Evolutionary conservation across 2,329 filamentous ascomycete species (phyloP).

Genomic region (Sporothrix pallida): DNA sequence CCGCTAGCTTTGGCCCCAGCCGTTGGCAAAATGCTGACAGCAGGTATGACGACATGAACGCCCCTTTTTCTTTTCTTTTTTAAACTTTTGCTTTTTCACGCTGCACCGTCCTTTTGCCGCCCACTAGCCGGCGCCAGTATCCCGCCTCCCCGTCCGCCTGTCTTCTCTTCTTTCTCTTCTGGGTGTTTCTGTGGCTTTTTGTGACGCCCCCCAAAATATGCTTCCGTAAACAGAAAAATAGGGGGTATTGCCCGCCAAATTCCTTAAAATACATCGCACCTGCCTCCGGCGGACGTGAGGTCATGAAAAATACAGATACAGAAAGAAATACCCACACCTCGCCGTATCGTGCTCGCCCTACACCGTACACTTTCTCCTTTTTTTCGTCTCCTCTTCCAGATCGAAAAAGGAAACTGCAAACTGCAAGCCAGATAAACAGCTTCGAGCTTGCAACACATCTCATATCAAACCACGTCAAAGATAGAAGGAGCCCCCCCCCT

Average conservation of each 20-base stretch:
- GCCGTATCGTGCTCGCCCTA: neutral
- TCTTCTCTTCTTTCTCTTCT: slow-evolving; percentile 13
- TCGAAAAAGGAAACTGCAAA: slow-evolving; percentile 10
- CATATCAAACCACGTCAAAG: neutral
- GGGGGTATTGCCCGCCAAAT: neutral
- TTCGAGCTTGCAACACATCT: neutral
- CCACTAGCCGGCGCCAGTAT: slow-evolving; percentile 27
- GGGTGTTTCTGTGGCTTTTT: slow-evolving; percentile 23
- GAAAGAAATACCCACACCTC: no score
- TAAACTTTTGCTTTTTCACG: neutral
- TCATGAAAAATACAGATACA: neutral
- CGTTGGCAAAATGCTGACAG: slow-evolving; percentile 30
- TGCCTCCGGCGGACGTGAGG: neutral
- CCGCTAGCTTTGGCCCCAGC: slow-evolving; percentile 29
- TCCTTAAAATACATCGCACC: slow-evolving; percentile 12
- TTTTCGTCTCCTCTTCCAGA: neutral
- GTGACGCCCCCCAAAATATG: slow-evolving; percentile 1
- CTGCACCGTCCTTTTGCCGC: slow-evolving; percentile 9
- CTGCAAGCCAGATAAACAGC: neutral
- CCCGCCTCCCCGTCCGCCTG: slow-evolving; percentile 32
- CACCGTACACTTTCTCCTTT: neutral
- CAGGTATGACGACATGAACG: slow-evolving; percentile 34
- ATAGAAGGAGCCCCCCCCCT: neutral
- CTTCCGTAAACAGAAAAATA: slow-evolving; percentile 28
- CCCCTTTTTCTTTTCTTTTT: slow-evolving; percentile 15